These are phyloP conservation scores for Oropetium thomaeum DNA, from an alignment of 176 grass and related monocot species.

Conservation along the genomic window DNA sequence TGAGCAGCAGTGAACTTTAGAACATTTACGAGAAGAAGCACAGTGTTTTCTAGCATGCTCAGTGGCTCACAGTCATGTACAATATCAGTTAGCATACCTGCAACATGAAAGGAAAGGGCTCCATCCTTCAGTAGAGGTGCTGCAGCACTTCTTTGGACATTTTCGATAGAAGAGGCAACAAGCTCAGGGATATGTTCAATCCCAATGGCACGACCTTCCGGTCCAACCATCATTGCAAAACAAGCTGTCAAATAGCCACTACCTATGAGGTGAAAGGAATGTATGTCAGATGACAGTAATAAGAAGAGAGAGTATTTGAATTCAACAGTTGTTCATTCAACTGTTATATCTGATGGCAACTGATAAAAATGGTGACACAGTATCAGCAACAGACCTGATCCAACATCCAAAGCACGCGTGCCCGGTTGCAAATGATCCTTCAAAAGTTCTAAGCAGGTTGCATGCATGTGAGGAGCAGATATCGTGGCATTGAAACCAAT, in stretches of 20 bases:
- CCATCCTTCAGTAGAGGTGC: constrained; percentile 51
- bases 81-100: constrained; percentile 43
- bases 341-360: background rate
- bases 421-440: constrained; percentile 73
- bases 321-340: background rate
- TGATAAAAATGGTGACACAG: background rate
- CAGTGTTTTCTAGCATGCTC: background rate
- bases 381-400: constrained; percentile 55
- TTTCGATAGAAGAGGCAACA: constrained; percentile 58
- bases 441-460: constrained; percentile 71
- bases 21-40: background rate
- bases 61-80: background rate
- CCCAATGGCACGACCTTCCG: constrained; percentile 64
- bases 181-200: constrained; percentile 81
- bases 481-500: constrained; percentile 85
- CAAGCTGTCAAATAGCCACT: constrained; percentile 86
- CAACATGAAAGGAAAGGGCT: constrained; percentile 69
- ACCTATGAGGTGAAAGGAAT: constrained; percentile 22
- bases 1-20: background rate
- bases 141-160: constrained; percentile 65
- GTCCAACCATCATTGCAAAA: constrained; percentile 83
- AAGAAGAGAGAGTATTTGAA: background rate
- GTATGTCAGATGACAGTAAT: background rate
- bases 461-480: constrained; percentile 89
- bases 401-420: constrained; percentile 79